Evolutionary conservation across 129 eudicot species (phyloP), one percentile per base, ranked within the genome.

Genomic region (Ambrosia artemisiifolia): DNA sequence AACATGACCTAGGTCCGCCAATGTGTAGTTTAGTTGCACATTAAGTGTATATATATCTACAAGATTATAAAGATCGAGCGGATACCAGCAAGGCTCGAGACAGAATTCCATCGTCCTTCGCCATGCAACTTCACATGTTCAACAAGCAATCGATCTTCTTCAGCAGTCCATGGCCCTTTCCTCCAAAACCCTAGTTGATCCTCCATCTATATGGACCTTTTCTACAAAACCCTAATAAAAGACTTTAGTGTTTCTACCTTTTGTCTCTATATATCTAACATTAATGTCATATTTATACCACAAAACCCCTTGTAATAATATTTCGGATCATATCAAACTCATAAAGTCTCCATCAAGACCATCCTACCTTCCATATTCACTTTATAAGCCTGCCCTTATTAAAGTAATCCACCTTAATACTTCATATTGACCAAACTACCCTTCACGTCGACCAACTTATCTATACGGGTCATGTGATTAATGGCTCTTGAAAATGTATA

Each of bases 71-170:
- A 42, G 34, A 59, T 33, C 12, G 11, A 66, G 5, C 13, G 35
- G 36, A 40, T 75, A 92, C 98, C 96, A 51, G 91, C 72, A 72
- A 89, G 89, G 56, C 89, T 80, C 65, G 95, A 75, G 30, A 92
- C 98, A 75, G 95, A 86, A 83, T 88, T 92, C 96, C 98, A 92
- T 80, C 96, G 74, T 36, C 98, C 98, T 81, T 92, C 98, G 20
- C 98, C 96, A 78, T 92, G 94, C 78, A 81, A 40, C 69, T 87
- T 85, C 79, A 92, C 91, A 85, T 92, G 88, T 51, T 87, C 85
- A 59, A 78, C 83, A n/a, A 92, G 96, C 77, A 81, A 51, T 44
- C 79, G 79, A 70, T 89, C 98, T 88, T 92, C 98, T 60, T 92
- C 96, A 3, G 94, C 67, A 65, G 96, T 92, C 97, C 97, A 92